phyloP scores from a whole-genome alignment of 257 asterid genomes.

The Gynochthodes officinalis region DNA sequence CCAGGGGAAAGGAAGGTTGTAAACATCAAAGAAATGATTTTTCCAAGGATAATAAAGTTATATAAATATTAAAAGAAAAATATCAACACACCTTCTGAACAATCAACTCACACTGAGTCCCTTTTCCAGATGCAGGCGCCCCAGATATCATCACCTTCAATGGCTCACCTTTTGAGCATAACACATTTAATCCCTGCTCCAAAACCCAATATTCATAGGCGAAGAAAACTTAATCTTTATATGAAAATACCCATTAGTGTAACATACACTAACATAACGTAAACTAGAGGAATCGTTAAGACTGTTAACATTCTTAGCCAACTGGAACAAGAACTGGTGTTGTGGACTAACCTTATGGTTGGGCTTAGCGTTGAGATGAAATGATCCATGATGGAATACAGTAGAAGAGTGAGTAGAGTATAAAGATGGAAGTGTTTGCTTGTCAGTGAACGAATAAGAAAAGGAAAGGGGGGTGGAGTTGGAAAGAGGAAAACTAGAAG shows the following conservation, averaged over 20 bases:
- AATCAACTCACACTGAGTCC: slow-evolving; percentile 92
- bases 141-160: slow-evolving; percentile 94
- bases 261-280: neutral
- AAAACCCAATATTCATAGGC: neutral
- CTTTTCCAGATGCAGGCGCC: slow-evolving; percentile 97
- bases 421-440: slow-evolving; percentile 1
- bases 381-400: neutral
- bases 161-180: slow-evolving; percentile 56
- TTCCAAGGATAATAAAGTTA: neutral
- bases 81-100: slow-evolving; percentile 61
- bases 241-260: no score
- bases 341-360: slow-evolving; percentile 19
- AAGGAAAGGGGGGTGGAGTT: neutral
- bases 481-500: slow-evolving; percentile 7
- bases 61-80: neutral
- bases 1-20: neutral
- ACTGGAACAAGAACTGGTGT: neutral
- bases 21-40: neutral
- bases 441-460: slow-evolving; percentile 5
- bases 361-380: slow-evolving; percentile 15
- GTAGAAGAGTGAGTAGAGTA: neutral
- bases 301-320: no score
- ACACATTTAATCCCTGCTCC: slow-evolving; percentile 47
- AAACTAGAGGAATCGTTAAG: no score
- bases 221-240: neutral